Evolutionary conservation across 2,329 filamentous ascomycete species (phyloP), one percentile per base, ranked within the genome.

Genomic region (Allantophomopsis lycopodina): DNA sequence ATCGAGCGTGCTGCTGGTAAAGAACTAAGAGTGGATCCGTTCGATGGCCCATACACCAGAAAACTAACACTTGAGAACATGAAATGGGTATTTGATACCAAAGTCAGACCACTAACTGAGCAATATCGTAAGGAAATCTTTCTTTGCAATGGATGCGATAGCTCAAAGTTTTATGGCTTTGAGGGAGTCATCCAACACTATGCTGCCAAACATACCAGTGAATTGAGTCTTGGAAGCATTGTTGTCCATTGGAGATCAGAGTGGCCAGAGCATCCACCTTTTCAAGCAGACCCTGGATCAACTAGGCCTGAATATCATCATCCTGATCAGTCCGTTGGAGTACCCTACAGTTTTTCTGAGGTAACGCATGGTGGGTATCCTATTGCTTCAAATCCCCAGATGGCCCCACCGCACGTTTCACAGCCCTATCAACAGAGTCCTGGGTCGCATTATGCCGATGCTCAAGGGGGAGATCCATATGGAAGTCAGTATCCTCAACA

Each of bases 171-270:
- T 41, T 89, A 83, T 50, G 78, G 77, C 0, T 83, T 91, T 46
- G 82, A 89, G 58, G 78, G 78, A 7, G 74, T 89, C 20, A 72
- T 89, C 35, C 84, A 91, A 54, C 85, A 93, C 56, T 89, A 79
- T 53, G 83, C 82, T 42, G 82, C 83, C 32, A 91, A 89, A 56
- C 85, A 91, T 54, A 87, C 83, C 34, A 74, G 58, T 41, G 59
- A 65, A 12, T 73, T 89, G 42, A 86, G 80, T 55, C 58, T 71
- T 41, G 83, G 82, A 37, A 85, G 73, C 49, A 63, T 83, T 36
- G 74, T 87, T 34, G 81, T 89, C 13, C 68, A 81, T 51, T 93
- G 84, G 85, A 76, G 78, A 55, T 73, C 83, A 3, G 79, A 86
- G 54, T 93, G 84, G 85, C 83, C 84, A 33, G 72, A 77, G 47